Conservation (phyloP, 2,329 filamentous ascomycete species). For the Monosporascus cannonballus region DNA sequence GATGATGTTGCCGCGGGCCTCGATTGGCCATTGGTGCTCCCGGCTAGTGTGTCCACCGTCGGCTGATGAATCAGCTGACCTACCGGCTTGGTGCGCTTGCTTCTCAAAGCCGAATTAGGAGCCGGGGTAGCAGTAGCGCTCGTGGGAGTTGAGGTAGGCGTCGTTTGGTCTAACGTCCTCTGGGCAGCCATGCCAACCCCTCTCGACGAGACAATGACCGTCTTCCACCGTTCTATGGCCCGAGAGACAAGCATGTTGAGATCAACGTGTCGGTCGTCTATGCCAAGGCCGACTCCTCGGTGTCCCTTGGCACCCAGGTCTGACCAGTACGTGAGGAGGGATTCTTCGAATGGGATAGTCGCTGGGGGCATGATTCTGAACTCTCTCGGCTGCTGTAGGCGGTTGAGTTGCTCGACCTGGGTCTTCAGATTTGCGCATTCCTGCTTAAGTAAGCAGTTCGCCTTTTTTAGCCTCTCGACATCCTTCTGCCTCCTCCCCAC, state of each 20-base stretch:
- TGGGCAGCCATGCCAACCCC: conserved; percentile 45
- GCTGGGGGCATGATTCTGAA: conserved; percentile 47
- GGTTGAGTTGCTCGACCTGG: conserved; percentile 54
- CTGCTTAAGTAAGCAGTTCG: conserved; percentile 46
- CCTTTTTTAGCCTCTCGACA: conserved; percentile 42
- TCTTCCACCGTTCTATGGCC: conserved; percentile 58
- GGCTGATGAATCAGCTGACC: conserved; percentile 10
- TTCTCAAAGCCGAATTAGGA: conserved; percentile 1
- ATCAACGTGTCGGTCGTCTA: conserved; percentile 48
- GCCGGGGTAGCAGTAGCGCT: conserved; percentile 12
- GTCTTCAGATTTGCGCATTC: conserved; percentile 50
- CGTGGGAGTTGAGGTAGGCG: conserved; percentile 15
- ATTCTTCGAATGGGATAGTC: conserved; percentile 45
- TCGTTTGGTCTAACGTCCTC: conserved; percentile 36
- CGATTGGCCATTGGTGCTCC: conserved; percentile 11
- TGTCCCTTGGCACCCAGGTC: conserved; percentile 38
- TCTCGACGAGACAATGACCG: conserved; percentile 48
- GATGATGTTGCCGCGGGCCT: conserved; percentile 10
- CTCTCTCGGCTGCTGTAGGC: conserved; percentile 54
- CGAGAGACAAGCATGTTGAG: conserved; percentile 44
- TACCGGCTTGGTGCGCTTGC: conserved; percentile 7
- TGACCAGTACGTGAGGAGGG: conserved; percentile 40
- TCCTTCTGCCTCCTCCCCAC: conserved; percentile 53
- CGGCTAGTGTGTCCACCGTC: conserved; percentile 14
- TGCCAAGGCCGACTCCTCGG: conserved; percentile 36